A percentile compares a stretch with the other conserved stretches of the same genome.
Evolutionary conservation across 768 basidiomycete genomes (phyloP).

Genomic region (Boletus pseudopeckii): DNA sequence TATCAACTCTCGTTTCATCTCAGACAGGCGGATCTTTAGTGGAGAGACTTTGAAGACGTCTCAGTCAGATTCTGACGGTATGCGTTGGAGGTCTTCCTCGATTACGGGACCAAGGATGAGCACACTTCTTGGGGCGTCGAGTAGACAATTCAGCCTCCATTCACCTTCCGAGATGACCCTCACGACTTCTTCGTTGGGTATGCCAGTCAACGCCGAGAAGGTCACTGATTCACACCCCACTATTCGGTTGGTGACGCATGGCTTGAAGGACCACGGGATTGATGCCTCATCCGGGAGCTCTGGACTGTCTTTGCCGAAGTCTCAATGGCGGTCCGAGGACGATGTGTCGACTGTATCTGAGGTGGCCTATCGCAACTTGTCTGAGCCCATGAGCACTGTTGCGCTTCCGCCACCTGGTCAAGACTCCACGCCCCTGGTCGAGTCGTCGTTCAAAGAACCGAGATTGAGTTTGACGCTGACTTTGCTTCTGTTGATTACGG

Average conservation of each 20-base stretch:
- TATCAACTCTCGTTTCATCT: slow-evolving; percentile 27
- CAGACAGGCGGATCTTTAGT: slow-evolving; percentile 28
- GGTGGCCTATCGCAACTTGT: not conserved
- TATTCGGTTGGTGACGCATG: slow-evolving; percentile 25
- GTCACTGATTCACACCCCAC: slow-evolving; percentile 11
- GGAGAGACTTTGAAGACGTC: slow-evolving; percentile 15
- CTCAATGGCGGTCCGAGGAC: slow-evolving; percentile 14
- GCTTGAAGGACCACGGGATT: not conserved
- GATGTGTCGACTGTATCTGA: slow-evolving; percentile 7
- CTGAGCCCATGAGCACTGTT: slow-evolving; percentile 12
- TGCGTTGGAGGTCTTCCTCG: slow-evolving; percentile 16
- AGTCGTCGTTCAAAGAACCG: slow-evolving; percentile 43
- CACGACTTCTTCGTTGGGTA: slow-evolving; percentile 5
- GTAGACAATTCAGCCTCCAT: slow-evolving; percentile 8
- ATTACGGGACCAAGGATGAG: slow-evolving; percentile 9
- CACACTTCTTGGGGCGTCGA: slow-evolving; percentile 6
- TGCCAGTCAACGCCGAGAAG: slow-evolving; percentile 6
- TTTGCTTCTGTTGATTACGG: slow-evolving; percentile 48
- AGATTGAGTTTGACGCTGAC: slow-evolving; percentile 58
- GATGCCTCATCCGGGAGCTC: not conserved
- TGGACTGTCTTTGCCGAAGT: slow-evolving; percentile 5
- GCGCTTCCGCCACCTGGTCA: slow-evolving; percentile 13
- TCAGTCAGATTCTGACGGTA: slow-evolving; percentile 19
- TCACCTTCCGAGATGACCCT: slow-evolving; percentile 31
- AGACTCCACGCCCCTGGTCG: slow-evolving; percentile 12